These are phyloP conservation scores for Coemansia umbellata DNA, from an alignment of 192 early-diverging fungal genomes.

Conservation along the genomic window DNA sequence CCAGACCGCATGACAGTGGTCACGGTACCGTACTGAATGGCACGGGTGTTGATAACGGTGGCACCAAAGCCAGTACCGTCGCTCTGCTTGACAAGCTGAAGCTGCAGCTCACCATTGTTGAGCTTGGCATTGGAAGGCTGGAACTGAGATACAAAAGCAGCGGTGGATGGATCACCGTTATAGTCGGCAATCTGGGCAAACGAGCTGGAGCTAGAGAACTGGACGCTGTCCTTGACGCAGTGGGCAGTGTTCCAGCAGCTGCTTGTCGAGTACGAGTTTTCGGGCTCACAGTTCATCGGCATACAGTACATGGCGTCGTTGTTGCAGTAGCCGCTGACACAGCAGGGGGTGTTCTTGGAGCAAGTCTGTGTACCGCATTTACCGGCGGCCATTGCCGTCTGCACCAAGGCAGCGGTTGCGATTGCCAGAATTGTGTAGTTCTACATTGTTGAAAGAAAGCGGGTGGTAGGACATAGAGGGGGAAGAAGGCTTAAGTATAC, in stretches of 20 bases:
- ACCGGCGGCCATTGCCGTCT: conserved; percentile 36
- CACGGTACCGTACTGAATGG: conserved; percentile 57
- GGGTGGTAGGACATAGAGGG: background rate
- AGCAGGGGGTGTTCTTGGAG: conserved; percentile 40
- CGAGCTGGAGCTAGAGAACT: conserved; percentile 24
- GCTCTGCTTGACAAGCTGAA: conserved; percentile 44
- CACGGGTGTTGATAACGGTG: conserved; percentile 54
- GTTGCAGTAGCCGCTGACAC: conserved; percentile 44
- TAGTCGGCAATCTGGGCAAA: conserved; percentile 43
- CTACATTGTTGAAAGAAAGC: conserved; percentile 17
- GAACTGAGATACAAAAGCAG: conserved; percentile 53
- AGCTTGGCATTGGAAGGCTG: conserved; percentile 51
- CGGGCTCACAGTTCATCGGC: conserved; percentile 37
- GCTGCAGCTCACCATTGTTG: conserved; percentile 40
- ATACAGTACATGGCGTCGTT: conserved; percentile 38
- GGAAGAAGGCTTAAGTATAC: background rate
- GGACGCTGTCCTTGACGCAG: conserved; percentile 38
- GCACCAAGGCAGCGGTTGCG: conserved; percentile 34
- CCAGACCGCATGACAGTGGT: conserved; percentile 54
- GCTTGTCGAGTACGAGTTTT: conserved; percentile 32
- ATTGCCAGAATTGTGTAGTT: conserved; percentile 28
- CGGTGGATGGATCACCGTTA: conserved; percentile 51
- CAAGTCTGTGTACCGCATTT: conserved; percentile 31
- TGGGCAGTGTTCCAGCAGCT: conserved; percentile 43
- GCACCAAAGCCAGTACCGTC: conserved; percentile 55